A percentile compares a stretch with the other conserved stretches of the same genome.
Conservation (phyloP, 805 yeast genomes). For the Metschnikowia henanensis region DNA sequence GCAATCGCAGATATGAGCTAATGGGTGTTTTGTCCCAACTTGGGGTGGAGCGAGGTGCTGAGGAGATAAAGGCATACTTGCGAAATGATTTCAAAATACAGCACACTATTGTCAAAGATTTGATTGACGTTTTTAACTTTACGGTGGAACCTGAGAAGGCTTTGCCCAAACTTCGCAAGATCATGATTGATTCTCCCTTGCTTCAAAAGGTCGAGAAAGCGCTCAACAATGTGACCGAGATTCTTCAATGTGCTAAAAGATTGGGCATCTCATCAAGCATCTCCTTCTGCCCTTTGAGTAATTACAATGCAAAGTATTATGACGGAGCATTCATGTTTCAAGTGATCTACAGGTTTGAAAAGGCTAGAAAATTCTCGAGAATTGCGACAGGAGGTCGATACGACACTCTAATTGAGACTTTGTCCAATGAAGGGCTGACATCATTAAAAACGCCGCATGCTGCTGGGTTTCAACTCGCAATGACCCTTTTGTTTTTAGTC, state of each 20-base stretch:
- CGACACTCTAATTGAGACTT: constrained; percentile 65
- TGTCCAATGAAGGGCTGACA: constrained; percentile 49
- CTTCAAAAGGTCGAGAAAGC: constrained; percentile 61
- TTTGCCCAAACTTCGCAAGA: constrained; percentile 56
- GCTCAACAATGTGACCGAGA: constrained; percentile 58
- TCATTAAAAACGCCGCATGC: constrained; percentile 43
- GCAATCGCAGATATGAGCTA: constrained; percentile 59
- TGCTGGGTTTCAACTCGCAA: constrained; percentile 85
- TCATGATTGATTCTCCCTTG: constrained; percentile 74
- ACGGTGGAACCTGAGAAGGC: constrained; percentile 67
- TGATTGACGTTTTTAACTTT: constrained; percentile 75
- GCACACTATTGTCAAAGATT: constrained; percentile 77
- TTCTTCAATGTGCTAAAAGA: constrained; percentile 51
- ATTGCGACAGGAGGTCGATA: constrained; percentile 95
- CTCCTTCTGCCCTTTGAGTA: constrained; percentile 76
- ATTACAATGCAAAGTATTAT: constrained; percentile 80
- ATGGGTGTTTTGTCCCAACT: constrained; percentile 72
- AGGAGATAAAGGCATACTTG: constrained; percentile 48
- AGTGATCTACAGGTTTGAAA: constrained; percentile 66
- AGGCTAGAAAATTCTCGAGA: constrained; percentile 40
- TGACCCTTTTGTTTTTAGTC: constrained; percentile 36
- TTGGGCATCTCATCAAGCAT: constrained; percentile 61
- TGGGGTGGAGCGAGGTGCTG: constrained; percentile 65
- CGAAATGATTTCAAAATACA: constrained; percentile 68
- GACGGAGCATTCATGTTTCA: constrained; percentile 86